These are phyloP conservation scores for Coemansia guatemalensis DNA, from an alignment of 192 early-diverging fungal genomes.

Conservation along the genomic window DNA sequence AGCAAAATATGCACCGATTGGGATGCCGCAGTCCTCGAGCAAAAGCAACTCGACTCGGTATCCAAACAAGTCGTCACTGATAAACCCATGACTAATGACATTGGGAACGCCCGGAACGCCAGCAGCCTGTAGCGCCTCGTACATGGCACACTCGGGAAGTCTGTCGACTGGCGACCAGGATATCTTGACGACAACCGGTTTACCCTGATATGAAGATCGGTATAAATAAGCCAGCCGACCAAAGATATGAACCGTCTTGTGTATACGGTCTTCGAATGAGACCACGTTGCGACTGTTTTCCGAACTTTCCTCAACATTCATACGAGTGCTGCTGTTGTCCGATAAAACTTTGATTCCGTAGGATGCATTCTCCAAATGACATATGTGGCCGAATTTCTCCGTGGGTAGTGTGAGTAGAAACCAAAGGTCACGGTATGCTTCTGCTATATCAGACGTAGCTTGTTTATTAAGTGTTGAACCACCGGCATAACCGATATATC, in stretches of 20 bases:
- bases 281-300: no score
- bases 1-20: not conserved
- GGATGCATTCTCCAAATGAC: no score
- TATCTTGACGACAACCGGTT: not conserved
- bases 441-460: no score
- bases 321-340: no score
- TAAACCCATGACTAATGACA: slow-evolving; percentile 1
- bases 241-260: not conserved
- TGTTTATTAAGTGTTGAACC: no score
- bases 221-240: slow-evolving; percentile 1
- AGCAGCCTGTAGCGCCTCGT: not conserved
- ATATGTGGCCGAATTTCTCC: no score
- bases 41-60: slow-evolving; percentile 16
- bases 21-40: slow-evolving; percentile 11
- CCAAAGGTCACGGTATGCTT: no score
- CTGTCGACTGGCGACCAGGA: slow-evolving; percentile 1
- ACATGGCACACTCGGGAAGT: slow-evolving; percentile 15
- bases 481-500: no score
- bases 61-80: slow-evolving; percentile 3
- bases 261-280: not conserved
- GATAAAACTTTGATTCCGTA: no score
- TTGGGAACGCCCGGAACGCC: not conserved
- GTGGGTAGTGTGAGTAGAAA: no score
- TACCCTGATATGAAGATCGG: not conserved
- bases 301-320: no score